These are phyloP conservation scores for Colletotrichum truncatum DNA, from an alignment of 2,329 filamentous ascomycete genomes.

Conservation along the genomic window DNA sequence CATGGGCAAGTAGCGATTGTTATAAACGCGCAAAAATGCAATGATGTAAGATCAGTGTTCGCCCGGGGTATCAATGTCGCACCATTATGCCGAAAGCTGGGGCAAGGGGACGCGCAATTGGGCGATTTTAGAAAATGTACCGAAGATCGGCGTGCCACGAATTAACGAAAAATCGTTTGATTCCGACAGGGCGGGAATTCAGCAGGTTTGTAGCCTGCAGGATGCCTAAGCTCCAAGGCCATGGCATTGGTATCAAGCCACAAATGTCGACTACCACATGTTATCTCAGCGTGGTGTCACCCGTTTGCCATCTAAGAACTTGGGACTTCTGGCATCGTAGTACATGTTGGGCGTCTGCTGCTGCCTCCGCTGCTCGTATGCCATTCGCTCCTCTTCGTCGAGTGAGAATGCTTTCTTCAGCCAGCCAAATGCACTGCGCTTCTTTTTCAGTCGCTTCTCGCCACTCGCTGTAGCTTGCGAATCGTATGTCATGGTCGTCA, in stretches of 20 bases:
- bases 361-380: constrained; percentile 65
- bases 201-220: background rate
- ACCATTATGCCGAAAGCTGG: background rate
- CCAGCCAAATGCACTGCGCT: constrained; percentile 74
- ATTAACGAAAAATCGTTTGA: background rate
- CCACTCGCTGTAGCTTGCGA: constrained; percentile 41
- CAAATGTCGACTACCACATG: background rate
- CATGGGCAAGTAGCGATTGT: background rate
- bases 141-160: background rate
- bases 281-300: constrained; percentile 36
- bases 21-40: background rate
- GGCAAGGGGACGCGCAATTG: background rate
- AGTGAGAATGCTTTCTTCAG: constrained; percentile 74
- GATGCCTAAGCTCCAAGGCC: background rate
- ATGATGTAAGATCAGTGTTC: background rate
- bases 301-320: constrained; percentile 65
- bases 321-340: constrained; percentile 59
- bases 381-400: constrained; percentile 69
- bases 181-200: background rate
- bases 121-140: background rate
- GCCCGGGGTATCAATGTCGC: constrained; percentile 20
- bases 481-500: constrained; percentile 56
- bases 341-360: constrained; percentile 56
- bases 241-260: background rate
- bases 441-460: constrained; percentile 66